Conservation (phyloP, 768 basidiomycete genomes). For the Tulasnella sp. region DNA sequence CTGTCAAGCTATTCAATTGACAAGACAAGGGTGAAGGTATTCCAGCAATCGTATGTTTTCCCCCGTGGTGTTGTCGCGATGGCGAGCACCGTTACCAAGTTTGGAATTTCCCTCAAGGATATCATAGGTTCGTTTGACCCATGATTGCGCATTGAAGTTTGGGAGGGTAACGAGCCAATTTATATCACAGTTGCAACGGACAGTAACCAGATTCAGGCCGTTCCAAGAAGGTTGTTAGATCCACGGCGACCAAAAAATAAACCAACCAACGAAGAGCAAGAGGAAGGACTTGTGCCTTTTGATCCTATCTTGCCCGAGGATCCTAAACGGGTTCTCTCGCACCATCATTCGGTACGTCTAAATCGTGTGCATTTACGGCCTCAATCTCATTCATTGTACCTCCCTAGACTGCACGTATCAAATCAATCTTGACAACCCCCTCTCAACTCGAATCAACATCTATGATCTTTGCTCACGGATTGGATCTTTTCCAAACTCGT, state of each 20-base stretch:
- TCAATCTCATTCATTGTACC: not conserved
- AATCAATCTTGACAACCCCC: slow-evolving; percentile 60
- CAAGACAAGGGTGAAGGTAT: slow-evolving; percentile 39
- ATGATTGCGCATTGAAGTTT: no score
- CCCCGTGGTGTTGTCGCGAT: slow-evolving; percentile 58
- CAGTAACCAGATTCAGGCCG: slow-evolving; percentile 57
- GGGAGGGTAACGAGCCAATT: no score
- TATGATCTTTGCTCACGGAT: slow-evolving; percentile 69
- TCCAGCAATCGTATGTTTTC: slow-evolving; percentile 58
- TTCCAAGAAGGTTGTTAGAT: slow-evolving; percentile 62
- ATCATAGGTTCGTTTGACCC: slow-evolving; percentile 62
- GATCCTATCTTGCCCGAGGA: slow-evolving; percentile 69
- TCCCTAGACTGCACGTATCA: slow-evolving; percentile 53
- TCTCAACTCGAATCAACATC: slow-evolving; percentile 87
- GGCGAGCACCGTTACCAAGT: slow-evolving; percentile 67
- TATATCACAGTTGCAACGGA: slow-evolving; percentile 53
- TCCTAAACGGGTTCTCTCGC: slow-evolving; percentile 42
- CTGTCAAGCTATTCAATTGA: slow-evolving; percentile 43
- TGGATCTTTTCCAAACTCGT: slow-evolving; percentile 81
- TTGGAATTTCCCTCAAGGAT: slow-evolving; percentile 77
- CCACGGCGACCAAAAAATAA: slow-evolving; percentile 73
- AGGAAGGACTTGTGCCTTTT: slow-evolving; percentile 77
- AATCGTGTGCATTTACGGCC: slow-evolving; percentile 16
- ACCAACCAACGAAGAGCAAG: slow-evolving; percentile 60
- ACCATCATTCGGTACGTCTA: slow-evolving; percentile 36